Base-by-base conservation (phyloP, 768 basidiomycete species). In the Podaxis carcinomalis region DNA sequence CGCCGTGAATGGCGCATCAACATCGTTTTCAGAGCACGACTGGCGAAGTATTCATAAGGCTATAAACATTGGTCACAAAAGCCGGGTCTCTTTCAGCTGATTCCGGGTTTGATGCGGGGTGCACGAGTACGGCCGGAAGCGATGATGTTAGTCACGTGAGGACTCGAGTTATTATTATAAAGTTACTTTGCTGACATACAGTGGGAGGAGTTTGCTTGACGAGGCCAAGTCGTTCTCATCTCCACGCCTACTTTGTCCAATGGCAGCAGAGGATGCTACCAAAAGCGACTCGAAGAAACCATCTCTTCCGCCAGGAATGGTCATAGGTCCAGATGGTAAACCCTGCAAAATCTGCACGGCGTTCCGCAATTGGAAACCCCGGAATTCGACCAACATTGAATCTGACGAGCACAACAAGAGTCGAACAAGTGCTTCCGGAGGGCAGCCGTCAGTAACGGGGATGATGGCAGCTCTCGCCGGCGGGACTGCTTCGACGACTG, bases 331-430 rank as follows among this genome's bases (percentile, higher is more conserved):
- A 11, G 93, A 98, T 64, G 95, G 96, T 19, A 97, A 95, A 72
- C 93, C 92, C 0, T 98, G 96, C 81, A 96, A 93, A 76, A 86
- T 92, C 28, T 95, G 94, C 68, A 90, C 86, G 23, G 87, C 89
- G 32, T 92, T 91, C 73, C 84, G 88, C 25, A 75, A 84, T 67
- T 92, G 87, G 86, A 81, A 79, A 51, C 83, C 83, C 5, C 69
- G 72, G 27, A 72, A 75, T 14, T 70, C 75, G 28, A 73, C 66
- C 51, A 63, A 77, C 46, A 70, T 69, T 6, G 73, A 73, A 46
- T 60, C 66, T 21, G 68, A 68, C 65, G 23, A 63, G 62, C 37
- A 58, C 64, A 59, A 61, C 39, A 66, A 65, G 50, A 57, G 57
- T 16, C 63, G 67, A 56, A 44, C 52, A 49, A 51, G 19, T n/a